Percentiles rank a stretch among this genome's conserved stretches.
phyloP scores from a whole-genome alignment of 495 filamentous ascomycete species.

The Podospora didyma region DNA sequence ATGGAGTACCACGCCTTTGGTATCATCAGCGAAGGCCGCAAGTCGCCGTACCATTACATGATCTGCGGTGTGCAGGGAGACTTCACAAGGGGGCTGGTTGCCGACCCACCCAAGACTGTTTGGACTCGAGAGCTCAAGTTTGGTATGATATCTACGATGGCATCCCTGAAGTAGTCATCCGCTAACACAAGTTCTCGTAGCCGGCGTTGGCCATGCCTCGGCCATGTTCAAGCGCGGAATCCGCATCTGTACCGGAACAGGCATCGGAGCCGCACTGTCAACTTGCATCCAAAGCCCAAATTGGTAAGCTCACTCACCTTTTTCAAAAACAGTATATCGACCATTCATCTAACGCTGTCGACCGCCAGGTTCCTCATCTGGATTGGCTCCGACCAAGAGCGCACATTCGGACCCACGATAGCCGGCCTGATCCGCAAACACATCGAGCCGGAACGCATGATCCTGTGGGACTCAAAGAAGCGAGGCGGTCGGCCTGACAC shows the following conservation, averaged over 20 bases:
- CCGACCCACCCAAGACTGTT: constrained; percentile 36
- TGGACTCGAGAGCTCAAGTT: constrained; percentile 46
- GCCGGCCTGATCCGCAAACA: constrained; percentile 36
- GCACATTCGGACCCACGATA: constrained; percentile 42
- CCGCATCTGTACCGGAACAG: constrained; percentile 41
- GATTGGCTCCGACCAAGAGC: constrained; percentile 44
- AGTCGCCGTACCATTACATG: constrained; percentile 38
- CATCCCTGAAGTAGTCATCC: not conserved
- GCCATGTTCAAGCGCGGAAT: constrained; percentile 46
- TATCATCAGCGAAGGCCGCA: constrained; percentile 41
- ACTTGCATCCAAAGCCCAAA: constrained; percentile 43
- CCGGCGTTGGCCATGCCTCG: constrained; percentile 42
- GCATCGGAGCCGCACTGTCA: constrained; percentile 41
- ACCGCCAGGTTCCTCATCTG: constrained; percentile 39
- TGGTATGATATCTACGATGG: constrained; percentile 23
- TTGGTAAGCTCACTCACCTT: constrained; percentile 23
- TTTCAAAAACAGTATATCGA: not conserved
- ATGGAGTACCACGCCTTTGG: constrained; percentile 48
- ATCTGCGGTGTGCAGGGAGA: constrained; percentile 46
- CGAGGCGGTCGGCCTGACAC: constrained; percentile 39
- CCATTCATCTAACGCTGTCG: not conserved
- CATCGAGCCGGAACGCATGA: constrained; percentile 44
- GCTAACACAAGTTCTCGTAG: constrained; percentile 23
- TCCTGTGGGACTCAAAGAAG: constrained; percentile 46
- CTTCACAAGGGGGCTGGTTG: constrained; percentile 37